These are phyloP conservation scores for Austroboletus sp. DNA, from an alignment of 1,284 basidiomycete genomes.

Conservation along the genomic window DNA sequence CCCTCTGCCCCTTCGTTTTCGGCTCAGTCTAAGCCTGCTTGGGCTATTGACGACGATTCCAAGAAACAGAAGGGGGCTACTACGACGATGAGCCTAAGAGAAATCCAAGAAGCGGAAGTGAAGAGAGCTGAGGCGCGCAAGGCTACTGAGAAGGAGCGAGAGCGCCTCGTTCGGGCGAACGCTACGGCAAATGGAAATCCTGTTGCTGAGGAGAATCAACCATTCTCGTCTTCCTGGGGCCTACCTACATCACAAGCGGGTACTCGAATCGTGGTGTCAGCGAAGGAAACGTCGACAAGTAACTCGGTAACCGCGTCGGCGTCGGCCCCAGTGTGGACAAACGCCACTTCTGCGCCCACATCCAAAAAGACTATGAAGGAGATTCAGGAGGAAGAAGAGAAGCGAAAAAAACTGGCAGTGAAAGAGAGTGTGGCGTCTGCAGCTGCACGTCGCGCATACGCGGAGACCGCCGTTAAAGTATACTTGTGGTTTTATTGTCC, in stretches of 20 bases:
- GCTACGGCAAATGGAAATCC: slow-evolving; percentile 33
- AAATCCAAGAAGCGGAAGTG: slow-evolving; percentile 92
- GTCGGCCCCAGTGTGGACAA: slow-evolving; percentile 60
- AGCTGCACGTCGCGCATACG: slow-evolving; percentile 65
- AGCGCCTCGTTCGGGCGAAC: slow-evolving; percentile 49
- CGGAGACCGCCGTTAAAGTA: slow-evolving; percentile 75
- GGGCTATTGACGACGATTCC: slow-evolving; percentile 60
- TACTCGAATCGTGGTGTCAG: slow-evolving; percentile 37
- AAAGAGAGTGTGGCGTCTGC: slow-evolving; percentile 56
- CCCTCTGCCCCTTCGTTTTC: slow-evolving; percentile 22
- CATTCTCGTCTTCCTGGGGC: slow-evolving; percentile 71
- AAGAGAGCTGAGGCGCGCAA: slow-evolving; percentile 74
- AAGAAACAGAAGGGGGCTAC: slow-evolving; percentile 46
- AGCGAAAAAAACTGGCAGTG: slow-evolving; percentile 59
- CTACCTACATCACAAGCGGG: slow-evolving; percentile 68
- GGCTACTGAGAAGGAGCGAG: slow-evolving; percentile 59
- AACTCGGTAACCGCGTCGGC: slow-evolving; percentile 31
- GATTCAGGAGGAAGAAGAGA: slow-evolving; percentile 96
- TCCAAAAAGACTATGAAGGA: slow-evolving; percentile 95
- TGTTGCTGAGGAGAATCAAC: slow-evolving; percentile 49
- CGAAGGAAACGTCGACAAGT: slow-evolving; percentile 43
- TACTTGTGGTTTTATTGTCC: slow-evolving; percentile 4
- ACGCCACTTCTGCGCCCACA: slow-evolving; percentile 43
- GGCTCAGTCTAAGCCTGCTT: slow-evolving; percentile 45
- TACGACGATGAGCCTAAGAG: slow-evolving; percentile 68